Evolutionary conservation across 352 stramenopile genomes (phyloP).

Genomic region (Thraustochytrium striatum): DNA sequence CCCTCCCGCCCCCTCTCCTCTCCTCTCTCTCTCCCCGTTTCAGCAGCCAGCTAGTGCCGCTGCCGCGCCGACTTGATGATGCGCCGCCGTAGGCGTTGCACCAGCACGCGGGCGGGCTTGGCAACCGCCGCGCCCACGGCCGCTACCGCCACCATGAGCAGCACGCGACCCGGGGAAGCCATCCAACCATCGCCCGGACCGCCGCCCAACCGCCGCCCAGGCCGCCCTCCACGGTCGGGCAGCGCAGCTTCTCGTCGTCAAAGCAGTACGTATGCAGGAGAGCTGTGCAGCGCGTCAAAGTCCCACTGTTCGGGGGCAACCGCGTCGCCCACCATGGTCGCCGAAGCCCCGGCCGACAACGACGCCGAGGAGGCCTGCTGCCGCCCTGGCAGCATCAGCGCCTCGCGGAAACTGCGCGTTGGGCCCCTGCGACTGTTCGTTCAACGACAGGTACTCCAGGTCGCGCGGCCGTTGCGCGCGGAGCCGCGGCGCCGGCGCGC

Average conservation of each 20-base stretch:
- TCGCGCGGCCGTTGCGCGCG: not conserved
- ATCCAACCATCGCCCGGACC: no score
- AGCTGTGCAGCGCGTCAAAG: conserved; percentile 19
- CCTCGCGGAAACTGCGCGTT: conserved; percentile 15
- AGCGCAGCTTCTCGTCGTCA: conserved; percentile 16
- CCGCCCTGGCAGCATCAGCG: not conserved
- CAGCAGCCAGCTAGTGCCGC: no score
- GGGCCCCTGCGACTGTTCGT: conserved; percentile 7
- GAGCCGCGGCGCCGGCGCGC: not conserved
- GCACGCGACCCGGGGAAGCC: no score
- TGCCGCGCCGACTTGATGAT: no score
- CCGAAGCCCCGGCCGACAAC: not conserved
- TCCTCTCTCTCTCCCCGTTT: no score
- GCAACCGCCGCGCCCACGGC: no score
- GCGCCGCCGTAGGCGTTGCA: no score
- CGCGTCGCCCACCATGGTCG: not conserved
- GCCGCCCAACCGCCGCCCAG: no score
- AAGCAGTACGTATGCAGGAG: conserved; percentile 38
- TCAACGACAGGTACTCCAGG: not conserved
- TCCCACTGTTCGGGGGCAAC: not conserved
- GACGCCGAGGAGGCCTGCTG: not conserved
- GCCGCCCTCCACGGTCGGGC: not conserved
- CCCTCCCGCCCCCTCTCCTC: no score
- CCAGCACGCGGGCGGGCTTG: no score
- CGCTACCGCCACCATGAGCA: no score